Evolutionary conservation across 306 rosid genomes (phyloP).

Genomic region (Prunus mume): DNA sequence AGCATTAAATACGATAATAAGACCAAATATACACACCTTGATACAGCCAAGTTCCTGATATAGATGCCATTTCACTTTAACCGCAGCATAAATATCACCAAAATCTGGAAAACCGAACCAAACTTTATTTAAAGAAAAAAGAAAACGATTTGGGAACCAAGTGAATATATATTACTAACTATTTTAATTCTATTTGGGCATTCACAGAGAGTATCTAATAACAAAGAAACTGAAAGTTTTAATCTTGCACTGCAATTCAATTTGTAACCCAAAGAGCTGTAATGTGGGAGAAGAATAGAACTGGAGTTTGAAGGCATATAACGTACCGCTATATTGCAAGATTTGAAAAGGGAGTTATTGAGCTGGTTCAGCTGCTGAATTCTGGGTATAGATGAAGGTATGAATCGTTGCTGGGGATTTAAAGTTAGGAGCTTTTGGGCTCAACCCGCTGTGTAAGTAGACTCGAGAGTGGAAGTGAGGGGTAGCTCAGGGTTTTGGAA

Average conservation of each 20-base stretch:
- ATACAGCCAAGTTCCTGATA: conserved; percentile 39
- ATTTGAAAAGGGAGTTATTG: neutral
- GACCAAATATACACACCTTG: conserved; percentile 25
- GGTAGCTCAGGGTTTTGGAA: neutral
- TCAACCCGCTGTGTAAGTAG: neutral
- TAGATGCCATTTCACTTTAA: conserved; percentile 36
- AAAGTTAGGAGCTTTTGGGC: conserved; percentile 5
- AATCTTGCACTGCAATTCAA: neutral
- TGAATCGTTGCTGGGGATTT: neutral
- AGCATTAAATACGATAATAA: neutral
- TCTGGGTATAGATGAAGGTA: neutral
- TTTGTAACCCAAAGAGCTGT: neutral
- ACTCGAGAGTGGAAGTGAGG: neutral
- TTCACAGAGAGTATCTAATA: too few species aligned
- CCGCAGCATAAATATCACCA: conserved; percentile 16
- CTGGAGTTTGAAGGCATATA: neutral
- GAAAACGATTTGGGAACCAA: neutral
- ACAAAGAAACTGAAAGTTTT: neutral
- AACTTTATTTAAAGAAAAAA: neutral
- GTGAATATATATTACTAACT: neutral
- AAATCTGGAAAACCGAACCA: conserved; percentile 8
- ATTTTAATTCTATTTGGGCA: too few species aligned
- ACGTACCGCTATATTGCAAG: neutral
- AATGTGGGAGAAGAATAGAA: neutral
- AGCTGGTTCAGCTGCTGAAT: conserved; percentile 5